Base-by-base conservation (phyloP, 805 yeast genomes). In the Ogataea minuta region DNA sequence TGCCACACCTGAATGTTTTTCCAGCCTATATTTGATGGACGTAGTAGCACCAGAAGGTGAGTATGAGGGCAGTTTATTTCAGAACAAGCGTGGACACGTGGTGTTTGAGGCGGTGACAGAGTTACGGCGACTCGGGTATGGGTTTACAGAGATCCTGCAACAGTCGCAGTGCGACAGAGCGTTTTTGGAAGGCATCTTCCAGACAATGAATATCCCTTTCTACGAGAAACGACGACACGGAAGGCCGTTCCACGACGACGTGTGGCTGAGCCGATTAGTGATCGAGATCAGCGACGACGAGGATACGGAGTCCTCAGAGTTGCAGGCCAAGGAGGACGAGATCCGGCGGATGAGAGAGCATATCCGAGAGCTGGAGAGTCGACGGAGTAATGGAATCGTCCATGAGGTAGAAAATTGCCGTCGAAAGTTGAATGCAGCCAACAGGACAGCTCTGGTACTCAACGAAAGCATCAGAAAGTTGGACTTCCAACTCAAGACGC, bases 261-360 rank as follows among this genome's bases (percentile, higher is more conserved):
- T 37, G n/a, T 54, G 57, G 56, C 29, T 46, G 23, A 28, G 39
- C 8, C 24, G 43, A 12, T 25, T 52, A 37, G 36, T 36, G 8
- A 41, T 54, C 6, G 50, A 41, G n/a, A 23, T 54, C 21, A 48
- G 49, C 29, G 58, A 77, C 50, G 87, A 75, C 42, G 52, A 46
- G 14, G 41, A 31, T 13, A 20, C 23, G 2, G 38, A 23, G n/a
- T 37, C 31, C 12, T 29, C 12, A 3, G 43, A 43, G 11, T 36
- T 46, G 36, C 23, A 34, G 35, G 33, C 36, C 15, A 49, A 46
- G 25, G 50, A 52, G 34, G 43, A 39, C 24, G 50, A 50, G 24
- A 49, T 52, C 7, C 29, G 36, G 16, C 42, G 43, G 23, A 49
- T 52, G 55, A 46, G 44, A 36, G 29, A 34, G 28, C 33, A 52